Conservation (phyloP, 2,329 filamentous ascomycete genomes). For the Xylaria sp. region DNA sequence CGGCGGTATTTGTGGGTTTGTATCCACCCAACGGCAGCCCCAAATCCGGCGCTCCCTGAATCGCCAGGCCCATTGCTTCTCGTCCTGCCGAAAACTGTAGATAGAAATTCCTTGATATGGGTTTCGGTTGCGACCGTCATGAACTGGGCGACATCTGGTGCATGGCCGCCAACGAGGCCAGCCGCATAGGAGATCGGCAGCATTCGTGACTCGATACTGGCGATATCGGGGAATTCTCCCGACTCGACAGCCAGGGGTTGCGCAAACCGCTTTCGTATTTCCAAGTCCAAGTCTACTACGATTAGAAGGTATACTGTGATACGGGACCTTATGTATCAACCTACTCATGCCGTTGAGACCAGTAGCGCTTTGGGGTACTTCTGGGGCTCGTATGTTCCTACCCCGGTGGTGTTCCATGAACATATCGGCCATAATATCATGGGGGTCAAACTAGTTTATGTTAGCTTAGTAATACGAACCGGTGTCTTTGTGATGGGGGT, state of each 20-base stretch:
- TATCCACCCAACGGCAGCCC: constrained; percentile 75
- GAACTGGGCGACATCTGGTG: constrained; percentile 69
- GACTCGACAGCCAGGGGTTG: constrained; percentile 73
- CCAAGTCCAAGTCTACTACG: constrained; percentile 68
- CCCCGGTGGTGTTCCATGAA: constrained; percentile 63
- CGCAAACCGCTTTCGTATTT: constrained; percentile 72
- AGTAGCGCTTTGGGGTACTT: constrained; percentile 74
- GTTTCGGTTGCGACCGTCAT: constrained; percentile 73
- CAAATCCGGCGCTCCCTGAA: constrained; percentile 69
- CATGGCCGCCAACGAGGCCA: constrained; percentile 68
- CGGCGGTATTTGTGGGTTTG: constrained; percentile 81
- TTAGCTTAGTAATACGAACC: constrained; percentile 41
- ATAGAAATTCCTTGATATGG: constrained; percentile 73
- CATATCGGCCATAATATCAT: constrained; percentile 62
- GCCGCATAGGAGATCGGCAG: constrained; percentile 75
- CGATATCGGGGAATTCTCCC: constrained; percentile 74
- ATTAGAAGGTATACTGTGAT: constrained; percentile 21
- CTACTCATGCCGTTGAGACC: constrained; percentile 84
- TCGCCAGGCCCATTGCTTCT: constrained; percentile 72
- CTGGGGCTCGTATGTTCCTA: constrained; percentile 60
- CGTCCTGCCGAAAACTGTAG: constrained; percentile 71
- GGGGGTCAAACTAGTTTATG: constrained; percentile 61
- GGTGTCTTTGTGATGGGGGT: not conserved
- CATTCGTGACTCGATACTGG: constrained; percentile 71
- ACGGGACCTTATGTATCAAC: constrained; percentile 50